Base-by-base conservation (phyloP, 768 basidiomycete genomes). In the Hortiboletus campestris region DNA sequence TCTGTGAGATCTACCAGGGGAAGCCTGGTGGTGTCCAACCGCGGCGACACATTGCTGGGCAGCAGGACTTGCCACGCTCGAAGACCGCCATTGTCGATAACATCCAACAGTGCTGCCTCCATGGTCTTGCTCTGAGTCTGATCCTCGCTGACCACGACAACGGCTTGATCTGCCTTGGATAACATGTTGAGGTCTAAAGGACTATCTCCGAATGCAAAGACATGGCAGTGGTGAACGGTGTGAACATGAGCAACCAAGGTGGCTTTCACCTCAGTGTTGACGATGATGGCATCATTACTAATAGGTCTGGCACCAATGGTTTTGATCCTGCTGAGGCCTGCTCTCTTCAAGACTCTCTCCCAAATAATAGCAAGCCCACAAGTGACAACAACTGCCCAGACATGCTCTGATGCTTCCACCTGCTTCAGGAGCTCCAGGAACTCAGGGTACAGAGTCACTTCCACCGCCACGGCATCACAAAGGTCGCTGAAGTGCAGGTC, bases 341-440 rank as follows among this genome's bases (percentile, higher is more conserved):
- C 56, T 57, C 56, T 57, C 41, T 57, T 28, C 56, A 57, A 57
- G 46, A 57, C 46, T 47, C 53, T 55, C 56, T 57, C 46, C 56
- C 56, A 57, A 44, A 57, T 7, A 13, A 0, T 14, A 44, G 56
- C 41, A 4, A 57, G 56, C 53, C 56, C 56, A 48, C 53, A 57
- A 44, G 56, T 57, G 46, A 57, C 53, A 48, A 57, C 56, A 44
- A 57, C 56, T 41, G 56, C 56, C 46, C 46, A 46, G 46, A 57
- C 56, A 35, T 57, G 53, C 56, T 57, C 56, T 57, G 56, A 57
- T 55, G 56, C 56, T 56, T 55, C 56, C 53, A 57, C 56, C 53
- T 48, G 56, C 53, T 57, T 57, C 56, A 57, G 53, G 53, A 57
- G 56, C 53, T 44, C 56, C 53, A 57, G 46, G 56, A 57, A 55